Evolutionary conservation across 257 asterid species (phyloP).

Genomic region (Cruciata laevipes): DNA sequence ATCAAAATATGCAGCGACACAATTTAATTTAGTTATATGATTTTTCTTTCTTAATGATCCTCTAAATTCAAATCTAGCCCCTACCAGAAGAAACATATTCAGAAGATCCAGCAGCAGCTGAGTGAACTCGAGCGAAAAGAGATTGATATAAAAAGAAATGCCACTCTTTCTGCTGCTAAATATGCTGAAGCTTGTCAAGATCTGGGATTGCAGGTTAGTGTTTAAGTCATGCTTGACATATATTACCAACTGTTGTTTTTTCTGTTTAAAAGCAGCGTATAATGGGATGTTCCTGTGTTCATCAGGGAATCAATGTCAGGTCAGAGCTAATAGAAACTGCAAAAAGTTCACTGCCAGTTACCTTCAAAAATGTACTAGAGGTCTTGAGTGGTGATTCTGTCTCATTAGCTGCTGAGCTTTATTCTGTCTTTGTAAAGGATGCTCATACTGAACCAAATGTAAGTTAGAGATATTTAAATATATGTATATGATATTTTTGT

Average conservation of each 20-base stretch:
- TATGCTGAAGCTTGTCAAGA: slow-evolving; percentile 92
- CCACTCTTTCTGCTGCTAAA: slow-evolving; percentile 80
- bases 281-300: slow-evolving; percentile 12
- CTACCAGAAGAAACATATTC: slow-evolving; percentile 82
- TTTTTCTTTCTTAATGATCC: slow-evolving; percentile 12
- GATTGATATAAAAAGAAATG: slow-evolving; percentile 86
- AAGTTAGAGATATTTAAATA: slow-evolving; percentile 20
- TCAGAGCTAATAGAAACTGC: slow-evolving; percentile 79
- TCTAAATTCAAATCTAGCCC: slow-evolving; percentile 42
- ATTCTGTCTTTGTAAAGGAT: slow-evolving; percentile 69
- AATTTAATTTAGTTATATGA: neutral
- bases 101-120: slow-evolving; percentile 87
- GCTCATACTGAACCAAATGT: slow-evolving; percentile 79
- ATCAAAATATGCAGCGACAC: slow-evolving; percentile 32
- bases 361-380: slow-evolving; percentile 61
- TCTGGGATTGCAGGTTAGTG: slow-evolving; percentile 76
- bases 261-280: neutral
- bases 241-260: neutral
- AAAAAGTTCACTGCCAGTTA: slow-evolving; percentile 60
- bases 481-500: neutral
- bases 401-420: slow-evolving; percentile 64
- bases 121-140: slow-evolving; percentile 82
- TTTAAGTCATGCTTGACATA: neutral
- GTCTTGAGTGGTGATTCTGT: slow-evolving; percentile 66
- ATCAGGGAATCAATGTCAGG: slow-evolving; percentile 77